Evolutionary conservation across 108 stramenopile genomes (phyloP), one percentile per base, ranked within the genome.

Genomic region (Phaeodactylum tricornutum): DNA sequence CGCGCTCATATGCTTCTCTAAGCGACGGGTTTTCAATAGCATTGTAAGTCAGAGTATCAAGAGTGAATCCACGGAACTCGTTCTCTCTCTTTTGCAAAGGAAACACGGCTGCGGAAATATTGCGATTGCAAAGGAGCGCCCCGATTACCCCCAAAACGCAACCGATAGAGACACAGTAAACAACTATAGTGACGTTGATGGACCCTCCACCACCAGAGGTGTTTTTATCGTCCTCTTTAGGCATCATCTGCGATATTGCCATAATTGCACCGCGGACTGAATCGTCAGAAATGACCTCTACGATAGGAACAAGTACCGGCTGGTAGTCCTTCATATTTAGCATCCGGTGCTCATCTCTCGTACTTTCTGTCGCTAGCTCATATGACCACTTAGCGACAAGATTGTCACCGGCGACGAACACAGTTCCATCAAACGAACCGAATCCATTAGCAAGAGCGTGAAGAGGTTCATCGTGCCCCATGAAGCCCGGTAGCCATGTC

Each of bases 401-500:
- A 61, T 92, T 91, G 44, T 92, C 94, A 0, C 93, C 93, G 2
- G 86, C 88, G 35, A 97, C 90, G 62, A 95, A 92, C 0, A 95
- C 75, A 15, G 66, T 74, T 15, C 89, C 87, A 15, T 68, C 67
- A 43, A 75, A 81, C 12, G 69, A 68, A 22, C 74, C 88, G 52
- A 84, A 78, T 30, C 91, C 93, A 44, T 89, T 86, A 6, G 89
- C 57, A 8, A 95, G 77, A 1, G 84, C 78, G 59, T 89, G 90
- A 12, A 94, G 73, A 0, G 92, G 88, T 51, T 92, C 91, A 47
- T 87, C 70, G 47, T 79, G 77, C 0, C 96, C 96, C 9, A 83
- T 53, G 49, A 95, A 96, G 1, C 92, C 96, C 16, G 96, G 93
- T 12, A 96, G 59, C 96, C 96, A 96, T 22, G 87, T 82, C 96